Evolutionary conservation across 352 stramenopile species (phyloP).

Genomic region (Aphanomyces stellatus): DNA sequence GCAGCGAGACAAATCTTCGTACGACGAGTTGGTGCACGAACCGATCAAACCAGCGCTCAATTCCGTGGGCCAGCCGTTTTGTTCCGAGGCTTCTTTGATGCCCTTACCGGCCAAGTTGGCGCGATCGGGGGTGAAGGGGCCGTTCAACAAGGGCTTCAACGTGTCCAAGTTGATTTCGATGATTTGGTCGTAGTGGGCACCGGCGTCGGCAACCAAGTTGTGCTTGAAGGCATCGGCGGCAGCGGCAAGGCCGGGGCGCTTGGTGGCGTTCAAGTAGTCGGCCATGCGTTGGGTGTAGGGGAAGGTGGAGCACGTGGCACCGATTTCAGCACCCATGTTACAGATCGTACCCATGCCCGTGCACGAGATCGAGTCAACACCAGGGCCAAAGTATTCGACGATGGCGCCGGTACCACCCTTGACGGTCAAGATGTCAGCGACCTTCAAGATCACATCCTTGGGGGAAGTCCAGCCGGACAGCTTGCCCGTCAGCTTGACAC

Average conservation of each 20-base stretch:
- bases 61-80: constrained; percentile 87
- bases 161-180: constrained; percentile 90
- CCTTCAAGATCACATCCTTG: constrained; percentile 94
- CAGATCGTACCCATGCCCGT: constrained; percentile 93
- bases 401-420: constrained; percentile 91
- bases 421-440: constrained; percentile 89
- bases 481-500: constrained; percentile 90
- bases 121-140: constrained; percentile 89
- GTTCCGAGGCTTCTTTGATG: constrained; percentile 57
- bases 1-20: constrained; percentile 90
- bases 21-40: constrained; percentile 93
- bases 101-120: constrained; percentile 68
- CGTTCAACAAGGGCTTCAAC: constrained; percentile 88
- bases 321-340: constrained; percentile 94
- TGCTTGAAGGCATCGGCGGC: constrained; percentile 79
- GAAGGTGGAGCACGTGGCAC: constrained; percentile 91
- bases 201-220: constrained; percentile 84
- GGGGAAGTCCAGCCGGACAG: constrained; percentile 89
- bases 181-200: constrained; percentile 89
- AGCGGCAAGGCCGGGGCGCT: constrained; percentile 82
- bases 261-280: constrained; percentile 87
- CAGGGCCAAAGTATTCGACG: constrained; percentile 91
- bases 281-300: constrained; percentile 89
- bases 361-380: constrained; percentile 90
- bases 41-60: constrained; percentile 88